phyloP scores from a whole-genome alignment of 148 eudicot species.

The Vaccinium corymbosum region DNA sequence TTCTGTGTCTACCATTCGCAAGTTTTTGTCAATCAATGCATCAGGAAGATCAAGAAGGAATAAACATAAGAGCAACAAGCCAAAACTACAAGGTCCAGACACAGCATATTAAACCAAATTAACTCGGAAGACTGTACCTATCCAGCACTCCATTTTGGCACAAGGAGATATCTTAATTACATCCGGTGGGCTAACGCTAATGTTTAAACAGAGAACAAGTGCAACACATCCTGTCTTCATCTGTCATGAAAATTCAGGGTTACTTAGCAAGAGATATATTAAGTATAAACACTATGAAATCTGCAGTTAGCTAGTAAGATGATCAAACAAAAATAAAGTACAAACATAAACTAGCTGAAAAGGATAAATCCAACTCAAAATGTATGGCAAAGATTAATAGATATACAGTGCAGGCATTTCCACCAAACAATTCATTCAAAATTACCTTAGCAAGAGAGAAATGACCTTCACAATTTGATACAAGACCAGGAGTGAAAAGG shows the following conservation, averaged over 20 bases:
- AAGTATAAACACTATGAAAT: not conserved
- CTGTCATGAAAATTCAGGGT: constrained; percentile 40
- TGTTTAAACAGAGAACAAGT: constrained; percentile 89
- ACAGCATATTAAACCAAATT: not conserved
- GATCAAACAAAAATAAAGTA: not conserved
- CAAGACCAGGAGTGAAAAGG: not conserved
- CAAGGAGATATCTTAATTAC: constrained; percentile 96
- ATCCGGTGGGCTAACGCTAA: constrained; percentile 91
- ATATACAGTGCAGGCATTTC: not conserved
- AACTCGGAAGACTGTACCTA: constrained; percentile 52
- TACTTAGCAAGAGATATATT: not conserved
- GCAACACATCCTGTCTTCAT: constrained; percentile 97
- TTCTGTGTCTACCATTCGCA: not conserved
- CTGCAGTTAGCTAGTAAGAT: not conserved
- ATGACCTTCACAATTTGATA: not conserved
- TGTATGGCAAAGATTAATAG: not conserved
- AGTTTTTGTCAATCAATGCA: not conserved
- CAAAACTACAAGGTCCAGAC: not conserved
- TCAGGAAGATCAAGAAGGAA: not conserved
- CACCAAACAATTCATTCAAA: not conserved
- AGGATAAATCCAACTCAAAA: not conserved
- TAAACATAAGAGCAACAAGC: constrained; percentile 12
- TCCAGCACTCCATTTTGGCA: constrained; percentile 99
- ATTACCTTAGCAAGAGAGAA: not conserved
- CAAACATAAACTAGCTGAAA: not conserved